phyloP scores from a whole-genome alignment of 345 rosid species.

The Boechera divaricarpa region DNA sequence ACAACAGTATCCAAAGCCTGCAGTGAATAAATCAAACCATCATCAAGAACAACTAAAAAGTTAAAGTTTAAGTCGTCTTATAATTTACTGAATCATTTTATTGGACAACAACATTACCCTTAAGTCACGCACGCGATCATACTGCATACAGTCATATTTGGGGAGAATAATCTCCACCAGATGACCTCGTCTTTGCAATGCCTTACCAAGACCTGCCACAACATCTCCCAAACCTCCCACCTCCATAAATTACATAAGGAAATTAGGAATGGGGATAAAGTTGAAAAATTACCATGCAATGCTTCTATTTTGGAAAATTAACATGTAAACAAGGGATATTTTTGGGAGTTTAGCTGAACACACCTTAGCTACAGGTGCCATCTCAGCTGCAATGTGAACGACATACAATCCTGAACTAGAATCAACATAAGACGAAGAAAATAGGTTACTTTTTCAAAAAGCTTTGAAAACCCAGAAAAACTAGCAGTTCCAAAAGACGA shows the following conservation, averaged over 20 bases:
- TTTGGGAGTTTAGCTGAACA: conserved; percentile 40
- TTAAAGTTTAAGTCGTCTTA: not conserved
- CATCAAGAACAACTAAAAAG: conserved; percentile 13
- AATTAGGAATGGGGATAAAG: conserved; percentile 2
- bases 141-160: conserved; percentile 95
- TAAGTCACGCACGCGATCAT: conserved; percentile 67
- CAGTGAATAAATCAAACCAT: conserved; percentile 28
- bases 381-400: conserved; percentile 93
- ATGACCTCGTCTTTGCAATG: conserved; percentile 93
- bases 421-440: conserved; percentile 51
- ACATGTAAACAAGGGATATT: conserved; percentile 23
- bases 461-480: not conserved
- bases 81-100: conserved; percentile 21
- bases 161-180: conserved; percentile 93
- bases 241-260: conserved; percentile 44
- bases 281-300: not conserved
- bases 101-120: conserved; percentile 58
- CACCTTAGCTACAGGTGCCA: conserved; percentile 99
- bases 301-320: not conserved
- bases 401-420: conserved; percentile 83
- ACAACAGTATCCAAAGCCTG: conserved; percentile 86
- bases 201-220: conserved; percentile 91
- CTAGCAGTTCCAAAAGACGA: conserved; percentile 20
- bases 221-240: conserved; percentile 99
- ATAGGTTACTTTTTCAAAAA: conserved; percentile 37